Evolutionary conservation across 164 flowering plant species (phyloP), one percentile per base, ranked within the genome.

Genomic region (Berberis vulgaris): DNA sequence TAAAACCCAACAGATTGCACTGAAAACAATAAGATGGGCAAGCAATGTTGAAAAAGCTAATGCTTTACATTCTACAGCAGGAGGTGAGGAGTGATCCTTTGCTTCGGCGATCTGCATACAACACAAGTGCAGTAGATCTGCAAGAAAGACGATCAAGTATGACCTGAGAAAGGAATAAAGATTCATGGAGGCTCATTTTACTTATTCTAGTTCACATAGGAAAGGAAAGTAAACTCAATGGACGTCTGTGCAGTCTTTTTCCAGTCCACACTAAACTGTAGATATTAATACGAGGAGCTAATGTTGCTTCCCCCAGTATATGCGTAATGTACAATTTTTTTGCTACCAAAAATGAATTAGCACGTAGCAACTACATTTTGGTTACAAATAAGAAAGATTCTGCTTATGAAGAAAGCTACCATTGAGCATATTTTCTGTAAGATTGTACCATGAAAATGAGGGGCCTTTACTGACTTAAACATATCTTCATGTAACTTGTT

Each of bases 31-130:
- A 4, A 44, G 62, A 59, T 59, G 49, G 11, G 44, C 11, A 43
- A 44, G 59, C 40, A 69, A 41, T 38, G 13, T 60, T 46, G 13
- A 49, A 41, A 12, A 41, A 3, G 53, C 45, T 46, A 47, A 57
- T 52, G 47, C 2, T 6, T 42, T 41, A 50, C 5, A 56, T 5
- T 12, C 60, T 63, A 62, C 47, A 45, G 68, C 74, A 75, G 81
- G 83, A 80, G 1, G 62, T 67, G 61, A 59, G 71, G 67, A 73
- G 76, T 60, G 79, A 75, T 1, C 49, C 67, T 47, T 58, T 59
- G 44, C 58, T 13, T 9, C 54, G 4, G 12, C 61, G 43, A 7
- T 72, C 73, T 5, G 75, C 75, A 49, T 74, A 61, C 41, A 70
- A 54, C 47, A 60, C 72, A 11, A 77, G 80, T 52, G 59, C 42